Base-by-base conservation (phyloP, 2,329 filamentous ascomycete species). In the Exophiala oligosperma region DNA sequence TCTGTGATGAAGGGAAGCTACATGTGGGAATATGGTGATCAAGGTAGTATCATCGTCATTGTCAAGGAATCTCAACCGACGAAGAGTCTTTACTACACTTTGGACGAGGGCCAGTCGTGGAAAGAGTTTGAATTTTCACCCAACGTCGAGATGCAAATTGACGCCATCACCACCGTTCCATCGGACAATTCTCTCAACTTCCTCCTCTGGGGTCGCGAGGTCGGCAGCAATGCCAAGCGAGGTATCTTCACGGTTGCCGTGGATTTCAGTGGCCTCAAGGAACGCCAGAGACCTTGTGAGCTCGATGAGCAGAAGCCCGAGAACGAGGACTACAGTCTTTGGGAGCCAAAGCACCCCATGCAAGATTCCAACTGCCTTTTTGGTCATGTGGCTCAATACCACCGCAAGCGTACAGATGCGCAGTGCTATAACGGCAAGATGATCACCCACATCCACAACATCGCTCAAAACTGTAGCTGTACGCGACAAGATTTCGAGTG, bases 11-110 rank as follows among this genome's bases (percentile, higher is more conserved):
- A 95, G 74, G 95, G 94, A 4, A 84, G 82, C 37, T 96, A 92
- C 80, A 88, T 89, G 69, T 99, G 92, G 91, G 91, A 96, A 69
- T 96, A 91, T 71, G 95, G 94, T 58, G 95, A 99, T 68, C 91
- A 96, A 72, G 94, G 94, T 28, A 94, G 91, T 4, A 88, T 97
- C 67, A 85, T 97, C 61, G 91, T 96, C 43, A 87, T 99, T 49
- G 92, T 93, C 23, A 84, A 89, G 69, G 85, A 91, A 57, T 80
- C 82, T 12, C 82, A 81, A 52, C 80, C 84, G 52, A 91, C 89
- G 3, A 88, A 88, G 63, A 75, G 79, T 1, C 77, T 92, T 52
- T 85, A 84, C 57, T 97, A 94, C 75, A 88, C 90, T 14, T 78
- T 87, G 9, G 88, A 99, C 69, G 89, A 93, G 70, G 94, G 95